These are phyloP conservation scores for Pholiota molesta DNA, from an alignment of 768 basidiomycete genomes.

Conservation along the genomic window DNA sequence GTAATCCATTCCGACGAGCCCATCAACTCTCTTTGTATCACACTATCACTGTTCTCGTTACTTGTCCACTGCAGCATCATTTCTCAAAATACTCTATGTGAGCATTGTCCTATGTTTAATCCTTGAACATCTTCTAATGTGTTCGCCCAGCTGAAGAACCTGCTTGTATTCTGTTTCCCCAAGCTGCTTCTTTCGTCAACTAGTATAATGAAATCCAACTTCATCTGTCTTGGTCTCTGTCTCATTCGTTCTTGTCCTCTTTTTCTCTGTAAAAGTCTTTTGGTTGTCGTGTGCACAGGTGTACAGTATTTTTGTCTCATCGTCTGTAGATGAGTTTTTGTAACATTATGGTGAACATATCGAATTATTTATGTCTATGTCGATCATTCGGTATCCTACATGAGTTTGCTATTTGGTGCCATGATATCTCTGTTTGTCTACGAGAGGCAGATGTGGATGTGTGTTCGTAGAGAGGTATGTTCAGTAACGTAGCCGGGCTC, in stretches of 20 bases:
- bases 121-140: neutral
- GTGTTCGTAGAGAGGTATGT: neutral
- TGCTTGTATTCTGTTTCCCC: conserved; percentile 10
- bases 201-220: neutral
- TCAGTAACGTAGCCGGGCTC: neutral
- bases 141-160: conserved; percentile 7
- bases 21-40: conserved; percentile 3
- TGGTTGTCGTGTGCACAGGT: neutral
- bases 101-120: conserved; percentile 1
- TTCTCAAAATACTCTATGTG: conserved; percentile 18
- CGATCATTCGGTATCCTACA: neutral
- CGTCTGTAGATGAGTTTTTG: neutral
- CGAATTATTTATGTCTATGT: neutral
- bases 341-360: neutral
- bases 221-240: neutral
- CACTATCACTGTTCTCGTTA: conserved; percentile 11
- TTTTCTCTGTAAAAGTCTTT: neutral
- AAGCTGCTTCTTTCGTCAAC: conserved; percentile 8
- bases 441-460: too few species aligned
- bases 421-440: neutral
- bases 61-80: conserved; percentile 5
- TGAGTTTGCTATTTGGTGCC: neutral
- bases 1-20: neutral
- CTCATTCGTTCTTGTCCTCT: neutral
- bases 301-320: neutral